These are phyloP conservation scores for Pythium aquatile DNA, from an alignment of 352 stramenopile species.

Conservation along the genomic window DNA sequence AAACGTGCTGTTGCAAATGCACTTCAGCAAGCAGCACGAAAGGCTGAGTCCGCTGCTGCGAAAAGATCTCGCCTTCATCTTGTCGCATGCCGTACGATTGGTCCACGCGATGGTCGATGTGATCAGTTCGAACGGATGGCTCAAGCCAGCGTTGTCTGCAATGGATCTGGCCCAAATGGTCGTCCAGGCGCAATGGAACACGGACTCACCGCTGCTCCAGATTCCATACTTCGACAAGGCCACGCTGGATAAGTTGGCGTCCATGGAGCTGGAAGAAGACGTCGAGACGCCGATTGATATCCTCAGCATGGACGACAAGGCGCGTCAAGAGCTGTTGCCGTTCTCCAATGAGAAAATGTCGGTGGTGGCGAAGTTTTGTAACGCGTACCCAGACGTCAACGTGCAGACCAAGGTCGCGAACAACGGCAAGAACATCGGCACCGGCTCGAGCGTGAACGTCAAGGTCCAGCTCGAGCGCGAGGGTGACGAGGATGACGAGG, in stretches of 20 bases:
- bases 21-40: conserved; percentile 94
- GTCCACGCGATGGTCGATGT: conserved; percentile 99
- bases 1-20: conserved; percentile 95
- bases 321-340: conserved; percentile 88
- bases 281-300: conserved; percentile 84
- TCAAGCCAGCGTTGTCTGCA: conserved; percentile 96
- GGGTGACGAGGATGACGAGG: conserved; percentile 74
- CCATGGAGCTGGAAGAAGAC: conserved; percentile 65
- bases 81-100: conserved; percentile 91
- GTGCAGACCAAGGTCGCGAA: conserved; percentile 93
- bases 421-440: conserved; percentile 87
- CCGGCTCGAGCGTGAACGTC: conserved; percentile 90
- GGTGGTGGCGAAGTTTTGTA: conserved; percentile 99
- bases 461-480: conserved; percentile 90
- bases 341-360: conserved; percentile 91
- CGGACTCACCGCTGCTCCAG: conserved; percentile 94
- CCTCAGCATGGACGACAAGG: conserved; percentile 93
- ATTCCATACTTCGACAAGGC: conserved; percentile 97
- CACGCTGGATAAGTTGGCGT: conserved; percentile 59
- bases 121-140: conserved; percentile 98
- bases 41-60: conserved; percentile 91
- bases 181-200: conserved; percentile 98
- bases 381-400: conserved; percentile 98
- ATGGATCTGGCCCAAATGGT: conserved; percentile 99
- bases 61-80: conserved; percentile 90